A percentile compares a stretch with the other conserved stretches of the same genome.
These are phyloP conservation scores for Hanseniaspora clermontiae DNA, from an alignment of 805 yeast genomes.

Conservation along the genomic window DNA sequence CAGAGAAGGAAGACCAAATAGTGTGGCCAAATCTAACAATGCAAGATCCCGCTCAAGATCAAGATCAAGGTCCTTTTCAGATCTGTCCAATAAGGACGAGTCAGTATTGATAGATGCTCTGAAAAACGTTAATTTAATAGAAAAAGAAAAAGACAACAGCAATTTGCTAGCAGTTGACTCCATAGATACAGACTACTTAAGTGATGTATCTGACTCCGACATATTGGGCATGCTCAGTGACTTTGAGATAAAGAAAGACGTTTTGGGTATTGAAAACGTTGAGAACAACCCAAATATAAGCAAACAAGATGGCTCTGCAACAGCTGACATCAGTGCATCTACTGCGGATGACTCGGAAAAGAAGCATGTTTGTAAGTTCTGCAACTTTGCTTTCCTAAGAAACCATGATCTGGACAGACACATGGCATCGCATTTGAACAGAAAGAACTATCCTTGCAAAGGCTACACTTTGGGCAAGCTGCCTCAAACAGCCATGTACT, in stretches of 20 bases:
- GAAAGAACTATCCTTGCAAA: slow-evolving; percentile 7
- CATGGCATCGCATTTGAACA: slow-evolving; percentile 48
- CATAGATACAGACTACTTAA: not conserved
- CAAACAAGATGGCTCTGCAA: not conserved
- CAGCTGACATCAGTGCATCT: not conserved
- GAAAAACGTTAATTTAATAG: not conserved
- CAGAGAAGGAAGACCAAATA: slow-evolving; percentile 10
- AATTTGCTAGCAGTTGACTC: not conserved
- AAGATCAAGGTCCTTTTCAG: slow-evolving; percentile 8
- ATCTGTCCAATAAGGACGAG: slow-evolving; percentile 1
- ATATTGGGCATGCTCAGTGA: not conserved
- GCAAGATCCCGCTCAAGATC: slow-evolving; percentile 18
- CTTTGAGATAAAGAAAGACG: not conserved
- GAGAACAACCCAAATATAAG: not conserved
- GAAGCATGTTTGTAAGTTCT: slow-evolving; percentile 58
- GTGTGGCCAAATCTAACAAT: slow-evolving; percentile 7
- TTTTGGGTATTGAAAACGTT: not conserved
- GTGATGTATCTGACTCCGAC: slow-evolving; percentile 2
- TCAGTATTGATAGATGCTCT: not conserved
- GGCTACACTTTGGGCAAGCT: not conserved
- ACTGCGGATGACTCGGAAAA: slow-evolving; percentile 33
- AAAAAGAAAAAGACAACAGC: not conserved
- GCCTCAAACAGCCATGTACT: not conserved
- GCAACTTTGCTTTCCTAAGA: slow-evolving; percentile 74
- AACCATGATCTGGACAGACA: slow-evolving; percentile 69